Evolutionary conservation across 2,329 filamentous ascomycete genomes (phyloP), one percentile per base, ranked within the genome.

Genomic region (Aspergillus pseudotamarii): DNA sequence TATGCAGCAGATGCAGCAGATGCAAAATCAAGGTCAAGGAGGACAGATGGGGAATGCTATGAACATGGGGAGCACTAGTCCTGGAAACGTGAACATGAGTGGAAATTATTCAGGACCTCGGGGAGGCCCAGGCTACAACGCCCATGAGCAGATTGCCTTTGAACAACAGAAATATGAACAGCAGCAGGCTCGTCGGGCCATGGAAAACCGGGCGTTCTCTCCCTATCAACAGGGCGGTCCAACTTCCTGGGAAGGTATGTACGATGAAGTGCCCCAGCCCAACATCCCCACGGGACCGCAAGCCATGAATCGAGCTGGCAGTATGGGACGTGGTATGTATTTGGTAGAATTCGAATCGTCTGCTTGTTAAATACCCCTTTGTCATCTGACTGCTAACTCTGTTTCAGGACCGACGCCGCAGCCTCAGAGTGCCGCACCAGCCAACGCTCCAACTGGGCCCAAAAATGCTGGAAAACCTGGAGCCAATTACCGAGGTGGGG

Each of bases 211-310:
- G 14, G 74, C 68, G 21, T 78, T 79, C 72, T 73, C 78, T 60
- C 75, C 79, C 45, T 80, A 81, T 65, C 76, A 84, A 76, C 72
- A 85, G 61, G 88, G 87, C 51, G 88, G 88, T 19, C 90, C 91
- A n/a, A 92, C 91, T 28, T 94, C 90, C 46, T 97, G 94, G 93
- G 94, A 98, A 77, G 94, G 94, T 73, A 97, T 97, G 93, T 98
- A 97, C 77, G 94, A 98, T 75, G 94, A 97, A 76, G 92, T 94
- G 2, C 94, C 93, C 19, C 92, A 94, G 75, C 92, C 92, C 6
- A 89, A 89, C 70, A 86, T 89, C 61, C 81, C 83, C 68, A 82
- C 80, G 19, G 84, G 82, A 54, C 83, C 84, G 57, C 81, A 79
- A 62, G 80, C 82, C 64, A 79, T 80, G 65, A 79, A 80, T 57